Percentiles rank a stretch among this genome's conserved stretches.
phyloP scores from a whole-genome alignment of 2,329 filamentous ascomycete genomes.

The Pseudocercospora cruenta region DNA sequence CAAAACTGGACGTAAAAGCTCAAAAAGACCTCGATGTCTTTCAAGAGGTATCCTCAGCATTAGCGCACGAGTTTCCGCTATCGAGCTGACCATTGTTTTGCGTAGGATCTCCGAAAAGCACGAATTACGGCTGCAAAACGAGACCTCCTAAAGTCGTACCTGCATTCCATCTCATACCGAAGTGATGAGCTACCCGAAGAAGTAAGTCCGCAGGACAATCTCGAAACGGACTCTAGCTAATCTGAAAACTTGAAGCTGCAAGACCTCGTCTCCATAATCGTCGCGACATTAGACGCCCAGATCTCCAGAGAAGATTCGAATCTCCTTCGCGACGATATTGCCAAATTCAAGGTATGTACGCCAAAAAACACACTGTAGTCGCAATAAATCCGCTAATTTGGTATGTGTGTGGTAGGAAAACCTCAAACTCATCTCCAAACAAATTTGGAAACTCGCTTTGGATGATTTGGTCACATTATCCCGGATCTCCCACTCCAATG shows the following conservation, averaged over 20 bases:
- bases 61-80: neutral
- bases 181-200: slow-evolving; percentile 45
- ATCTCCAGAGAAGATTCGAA: slow-evolving; percentile 43
- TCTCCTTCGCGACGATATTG: slow-evolving; percentile 45
- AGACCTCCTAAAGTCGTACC: slow-evolving; percentile 40
- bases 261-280: slow-evolving; percentile 47
- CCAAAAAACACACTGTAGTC: too few species aligned
- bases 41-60: slow-evolving; percentile 37
- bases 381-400: too few species aligned
- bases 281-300: slow-evolving; percentile 43
- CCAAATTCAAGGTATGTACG: slow-evolving; percentile 40
- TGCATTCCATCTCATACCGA: slow-evolving; percentile 41
- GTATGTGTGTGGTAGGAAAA: slow-evolving; percentile 33
- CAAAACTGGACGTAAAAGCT: slow-evolving; percentile 46
- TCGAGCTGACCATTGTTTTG: neutral
- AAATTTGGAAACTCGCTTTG: slow-evolving; percentile 41
- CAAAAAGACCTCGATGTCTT: slow-evolving; percentile 47
- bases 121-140: slow-evolving; percentile 40
- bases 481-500: slow-evolving; percentile 31
- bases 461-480: slow-evolving; percentile 39
- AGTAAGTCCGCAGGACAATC: slow-evolving; percentile 29
- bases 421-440: slow-evolving; percentile 39
- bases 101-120: slow-evolving; percentile 44
- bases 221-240: neutral
- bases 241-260: slow-evolving; percentile 38